phyloP scores from a whole-genome alignment of 78 protist genomes.

The Protostelium mycophagum region DNA sequence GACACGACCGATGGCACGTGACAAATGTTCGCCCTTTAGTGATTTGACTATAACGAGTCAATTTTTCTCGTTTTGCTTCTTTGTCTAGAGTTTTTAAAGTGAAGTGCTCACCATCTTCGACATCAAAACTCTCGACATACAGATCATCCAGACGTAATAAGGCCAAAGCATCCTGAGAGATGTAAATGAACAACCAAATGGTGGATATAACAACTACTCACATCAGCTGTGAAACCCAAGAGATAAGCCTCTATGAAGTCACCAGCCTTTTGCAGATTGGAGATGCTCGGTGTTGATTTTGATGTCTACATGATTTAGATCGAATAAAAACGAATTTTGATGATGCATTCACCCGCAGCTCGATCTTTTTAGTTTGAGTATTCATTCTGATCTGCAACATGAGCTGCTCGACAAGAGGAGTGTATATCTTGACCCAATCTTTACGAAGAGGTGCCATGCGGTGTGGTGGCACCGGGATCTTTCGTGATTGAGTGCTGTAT shows the following conservation, averaged over 20 bases:
- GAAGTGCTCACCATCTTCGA: slow-evolving; percentile 73
- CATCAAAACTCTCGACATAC: slow-evolving; percentile 93
- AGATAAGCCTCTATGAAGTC: slow-evolving; percentile 93
- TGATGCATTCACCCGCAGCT: slow-evolving; percentile 55
- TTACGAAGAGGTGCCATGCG: slow-evolving; percentile 86
- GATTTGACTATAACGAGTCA: slow-evolving; percentile 61
- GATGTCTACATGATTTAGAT: slow-evolving; percentile 34
- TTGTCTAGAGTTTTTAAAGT: neutral
- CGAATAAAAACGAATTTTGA: neutral
- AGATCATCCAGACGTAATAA: slow-evolving; percentile 96
- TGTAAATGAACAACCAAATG: neutral
- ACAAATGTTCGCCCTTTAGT: slow-evolving; percentile 93
- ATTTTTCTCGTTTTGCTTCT: neutral
- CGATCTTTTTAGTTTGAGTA: slow-evolving; percentile 70
- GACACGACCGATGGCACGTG: slow-evolving; percentile 97
- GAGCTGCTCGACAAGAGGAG: slow-evolving; percentile 93
- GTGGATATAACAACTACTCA: neutral
- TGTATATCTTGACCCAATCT: slow-evolving; percentile 87
- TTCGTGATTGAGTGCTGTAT: slow-evolving; percentile 31
- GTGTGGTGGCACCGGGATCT: slow-evolving; percentile 52
- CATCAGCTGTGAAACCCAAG: slow-evolving; percentile 90
- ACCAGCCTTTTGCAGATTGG: slow-evolving; percentile 85
- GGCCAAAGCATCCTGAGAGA: slow-evolving; percentile 91
- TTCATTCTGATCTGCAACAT: slow-evolving; percentile 92
- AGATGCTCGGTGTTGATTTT: slow-evolving; percentile 59